phyloP scores from a whole-genome alignment of 2,329 filamentous ascomycete species.

The Boeremia lycopersici region DNA sequence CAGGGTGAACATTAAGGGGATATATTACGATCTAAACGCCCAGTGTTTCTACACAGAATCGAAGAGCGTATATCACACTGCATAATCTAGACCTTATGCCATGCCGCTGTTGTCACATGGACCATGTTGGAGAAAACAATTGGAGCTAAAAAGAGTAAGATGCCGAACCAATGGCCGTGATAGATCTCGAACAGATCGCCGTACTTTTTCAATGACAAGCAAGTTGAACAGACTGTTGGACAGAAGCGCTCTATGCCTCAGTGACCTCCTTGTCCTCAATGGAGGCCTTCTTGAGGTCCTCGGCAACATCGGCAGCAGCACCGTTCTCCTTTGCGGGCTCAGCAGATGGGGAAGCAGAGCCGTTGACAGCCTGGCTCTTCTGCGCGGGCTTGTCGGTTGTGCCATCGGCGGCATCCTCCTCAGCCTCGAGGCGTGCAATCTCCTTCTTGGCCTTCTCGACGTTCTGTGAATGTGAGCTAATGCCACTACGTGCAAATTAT shows the following conservation, averaged over 20 bases:
- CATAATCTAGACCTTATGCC: conserved; percentile 23
- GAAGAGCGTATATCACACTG: conserved; percentile 21
- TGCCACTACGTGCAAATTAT: background rate
- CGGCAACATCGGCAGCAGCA: conserved; percentile 62
- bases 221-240: conserved; percentile 3
- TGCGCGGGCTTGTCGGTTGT: conserved; percentile 63
- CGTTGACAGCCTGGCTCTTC: conserved; percentile 60
- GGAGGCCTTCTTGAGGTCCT: conserved; percentile 65
- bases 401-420: conserved; percentile 64
- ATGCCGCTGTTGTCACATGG: conserved; percentile 29
- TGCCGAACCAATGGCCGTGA: conserved; percentile 26
- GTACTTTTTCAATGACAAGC: conserved; percentile 19
- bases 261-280: conserved; percentile 58
- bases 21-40: conserved; percentile 31
- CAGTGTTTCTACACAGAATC: conserved; percentile 22
- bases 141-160: conserved; percentile 20
- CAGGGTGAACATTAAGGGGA: conserved; percentile 15
- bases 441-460: conserved; percentile 95
- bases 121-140: conserved; percentile 25
- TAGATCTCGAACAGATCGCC: conserved; percentile 26
- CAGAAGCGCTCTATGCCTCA: conserved; percentile 29
- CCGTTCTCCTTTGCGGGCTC: conserved; percentile 64
- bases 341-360: conserved; percentile 57
- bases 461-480: conserved; percentile 65
- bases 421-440: conserved; percentile 80